Evolutionary conservation across 495 filamentous ascomycete species (phyloP).

Genomic region (Neurospora sp.): DNA sequence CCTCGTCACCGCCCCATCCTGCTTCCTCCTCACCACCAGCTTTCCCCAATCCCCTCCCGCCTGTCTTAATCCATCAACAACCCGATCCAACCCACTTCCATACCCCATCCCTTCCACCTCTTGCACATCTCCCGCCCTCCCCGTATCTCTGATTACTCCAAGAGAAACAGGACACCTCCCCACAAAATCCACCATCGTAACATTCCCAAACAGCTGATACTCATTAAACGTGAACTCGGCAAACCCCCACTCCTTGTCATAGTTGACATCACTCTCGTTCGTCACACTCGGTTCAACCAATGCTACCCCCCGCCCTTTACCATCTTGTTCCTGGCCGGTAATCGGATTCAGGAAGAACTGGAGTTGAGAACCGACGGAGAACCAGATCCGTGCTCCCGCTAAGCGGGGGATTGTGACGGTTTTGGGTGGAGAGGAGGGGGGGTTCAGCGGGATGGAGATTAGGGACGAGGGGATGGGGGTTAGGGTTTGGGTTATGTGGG

Average conservation of each 20-base stretch:
- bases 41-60: conserved; percentile 55
- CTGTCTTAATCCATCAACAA: not conserved
- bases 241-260: conserved; percentile 55
- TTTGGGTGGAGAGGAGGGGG: conserved; percentile 32
- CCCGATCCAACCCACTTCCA: not conserved
- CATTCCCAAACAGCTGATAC: conserved; percentile 61
- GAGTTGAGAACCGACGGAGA: conserved; percentile 48
- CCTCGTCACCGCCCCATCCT: conserved; percentile 16
- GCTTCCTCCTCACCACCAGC: conserved; percentile 37
- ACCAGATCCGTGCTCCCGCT: conserved; percentile 62
- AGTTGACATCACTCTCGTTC: conserved; percentile 56
- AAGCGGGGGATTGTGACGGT: conserved; percentile 56
- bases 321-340: not conserved
- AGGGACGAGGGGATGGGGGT: conserved; percentile 34
- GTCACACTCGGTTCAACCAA: conserved; percentile 63
- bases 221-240: conserved; percentile 65
- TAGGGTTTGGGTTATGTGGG: conserved; percentile 14
- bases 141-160: too few relatives aligned
- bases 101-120: conserved; percentile 39
- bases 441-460: conserved; percentile 54
- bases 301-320: conserved; percentile 32
- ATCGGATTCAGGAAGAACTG: conserved; percentile 59
- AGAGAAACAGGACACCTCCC: not conserved
- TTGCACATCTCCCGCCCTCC: conserved; percentile 16
- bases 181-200: conserved; percentile 68